A percentile compares a stretch with the other conserved stretches of the same genome.
Conservation (phyloP, 108 stramenopile genomes). For the Cyclotella distinguenda region DNA sequence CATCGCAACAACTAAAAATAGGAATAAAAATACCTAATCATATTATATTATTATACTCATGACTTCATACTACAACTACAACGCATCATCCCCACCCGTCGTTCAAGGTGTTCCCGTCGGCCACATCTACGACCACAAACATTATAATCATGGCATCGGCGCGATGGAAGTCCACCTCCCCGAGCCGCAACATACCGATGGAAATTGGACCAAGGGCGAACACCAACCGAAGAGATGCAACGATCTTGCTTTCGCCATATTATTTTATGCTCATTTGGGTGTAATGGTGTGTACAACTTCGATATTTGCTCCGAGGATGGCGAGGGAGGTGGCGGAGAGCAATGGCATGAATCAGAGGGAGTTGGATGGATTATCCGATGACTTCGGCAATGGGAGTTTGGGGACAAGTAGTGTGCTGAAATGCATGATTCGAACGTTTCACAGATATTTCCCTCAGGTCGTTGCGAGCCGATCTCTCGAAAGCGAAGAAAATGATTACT, state of each 20-base stretch:
- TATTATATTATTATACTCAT: too few species aligned
- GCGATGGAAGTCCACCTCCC: not conserved
- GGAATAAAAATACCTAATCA: too few species aligned
- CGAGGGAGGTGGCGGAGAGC: constrained; percentile 41
- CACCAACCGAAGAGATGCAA: constrained; percentile 55
- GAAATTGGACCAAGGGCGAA: constrained; percentile 45
- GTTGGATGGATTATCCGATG: too few species aligned
- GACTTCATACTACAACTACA: constrained; percentile 6
- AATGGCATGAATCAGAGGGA: constrained; percentile 3
- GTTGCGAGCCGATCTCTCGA: constrained; percentile 22
- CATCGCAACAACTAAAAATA: too few species aligned
- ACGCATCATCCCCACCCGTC: constrained; percentile 9
- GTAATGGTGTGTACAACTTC: constrained; percentile 46
- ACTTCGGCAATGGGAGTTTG: too few species aligned
- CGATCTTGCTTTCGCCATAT: constrained; percentile 59
- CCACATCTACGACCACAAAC: constrained; percentile 6
- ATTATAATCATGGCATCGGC: constrained; percentile 8
- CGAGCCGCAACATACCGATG: not conserved
- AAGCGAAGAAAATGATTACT: constrained; percentile 22
- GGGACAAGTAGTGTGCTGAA: constrained; percentile 11
- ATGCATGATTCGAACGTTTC: constrained; percentile 3
- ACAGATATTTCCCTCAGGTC: constrained; percentile 1
- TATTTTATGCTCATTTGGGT: constrained; percentile 65
- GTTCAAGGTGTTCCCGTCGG: constrained; percentile 22
- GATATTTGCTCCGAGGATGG: constrained; percentile 54